Evolutionary conservation across 192 early-diverging fungal genomes (phyloP).

Genomic region (Entomortierella chlamydospora): DNA sequence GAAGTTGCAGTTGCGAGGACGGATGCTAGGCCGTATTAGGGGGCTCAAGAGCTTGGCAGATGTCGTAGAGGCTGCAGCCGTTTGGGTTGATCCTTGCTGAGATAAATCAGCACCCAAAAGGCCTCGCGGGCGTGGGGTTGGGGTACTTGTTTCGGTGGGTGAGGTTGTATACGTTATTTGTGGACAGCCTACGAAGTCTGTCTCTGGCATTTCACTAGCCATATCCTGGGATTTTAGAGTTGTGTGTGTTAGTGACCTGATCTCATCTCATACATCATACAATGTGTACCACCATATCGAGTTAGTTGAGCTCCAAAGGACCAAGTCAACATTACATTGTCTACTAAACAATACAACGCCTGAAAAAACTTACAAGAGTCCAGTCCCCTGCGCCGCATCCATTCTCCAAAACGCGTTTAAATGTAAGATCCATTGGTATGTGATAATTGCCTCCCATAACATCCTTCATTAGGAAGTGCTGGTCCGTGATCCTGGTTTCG

Average conservation of each 20-base stretch:
- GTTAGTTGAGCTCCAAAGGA: neutral
- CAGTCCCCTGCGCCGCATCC: conserved; percentile 47
- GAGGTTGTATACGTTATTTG: conserved; percentile 36
- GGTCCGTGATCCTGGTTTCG: conserved; percentile 20
- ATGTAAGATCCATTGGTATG: conserved; percentile 34
- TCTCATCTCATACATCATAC: too few relatives aligned
- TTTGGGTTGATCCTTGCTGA: conserved; percentile 10
- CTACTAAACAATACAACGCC: neutral
- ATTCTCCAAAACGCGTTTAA: conserved; percentile 44
- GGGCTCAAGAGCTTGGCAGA: neutral
- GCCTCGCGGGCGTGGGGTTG: conserved; percentile 21
- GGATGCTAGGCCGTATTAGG: conserved; percentile 14
- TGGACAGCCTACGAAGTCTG: conserved; percentile 37
- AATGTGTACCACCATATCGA: too few relatives aligned
- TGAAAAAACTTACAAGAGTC: conserved; percentile 28
- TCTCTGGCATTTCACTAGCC: conserved; percentile 48
- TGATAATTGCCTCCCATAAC: conserved; percentile 51
- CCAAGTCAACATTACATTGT: neutral
- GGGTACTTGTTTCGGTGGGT: conserved; percentile 11
- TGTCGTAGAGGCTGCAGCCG: neutral
- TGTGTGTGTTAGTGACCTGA: too few relatives aligned
- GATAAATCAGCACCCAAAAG: conserved; percentile 42
- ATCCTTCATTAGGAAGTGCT: conserved; percentile 52
- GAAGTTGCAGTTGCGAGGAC: conserved; percentile 33
- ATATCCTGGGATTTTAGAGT: conserved; percentile 22